Evolutionary conservation across 371 early-diverging fungal genomes (phyloP).

Genomic region (Massospora cicadina): DNA sequence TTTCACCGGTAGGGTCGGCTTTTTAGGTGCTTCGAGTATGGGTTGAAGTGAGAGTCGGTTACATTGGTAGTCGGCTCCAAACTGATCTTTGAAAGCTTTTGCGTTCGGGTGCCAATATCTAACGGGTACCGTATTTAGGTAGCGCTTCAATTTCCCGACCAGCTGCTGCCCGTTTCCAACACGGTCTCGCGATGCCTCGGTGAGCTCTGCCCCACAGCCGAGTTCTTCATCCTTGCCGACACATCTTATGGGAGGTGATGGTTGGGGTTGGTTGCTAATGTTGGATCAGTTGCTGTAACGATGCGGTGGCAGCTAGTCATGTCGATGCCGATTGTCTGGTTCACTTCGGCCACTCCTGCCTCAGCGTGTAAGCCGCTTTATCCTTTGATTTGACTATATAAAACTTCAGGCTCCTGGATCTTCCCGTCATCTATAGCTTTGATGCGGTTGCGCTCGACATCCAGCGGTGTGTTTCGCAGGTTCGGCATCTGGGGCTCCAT

Average conservation of each 20-base stretch:
- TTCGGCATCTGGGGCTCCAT: constrained; percentile 10
- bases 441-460: constrained; percentile 50
- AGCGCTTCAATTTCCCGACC: constrained; percentile 89
- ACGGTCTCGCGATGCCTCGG: constrained; percentile 32
- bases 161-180: constrained; percentile 51
- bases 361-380: constrained; percentile 43
- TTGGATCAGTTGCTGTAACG: constrained; percentile 76
- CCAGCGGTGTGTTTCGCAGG: constrained; percentile 22
- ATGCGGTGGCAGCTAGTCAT: constrained; percentile 88
- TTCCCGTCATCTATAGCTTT: constrained; percentile 76
- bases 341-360: constrained; percentile 84
- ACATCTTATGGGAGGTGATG: constrained; percentile 71
- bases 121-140: constrained; percentile 20
- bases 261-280: background rate
- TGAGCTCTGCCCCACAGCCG: constrained; percentile 23
- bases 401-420: constrained; percentile 35
- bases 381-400: background rate
- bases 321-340: constrained; percentile 62
- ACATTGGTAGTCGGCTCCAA: too few relatives aligned
- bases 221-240: constrained; percentile 61
- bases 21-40: too few relatives aligned
- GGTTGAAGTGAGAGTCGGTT: too few relatives aligned
- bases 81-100: too few relatives aligned
- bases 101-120: too few relatives aligned
- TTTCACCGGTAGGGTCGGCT: too few relatives aligned